These are phyloP conservation scores for Exophiala alcalophila DNA, from an alignment of 2,329 filamentous ascomycete genomes.

Conservation along the genomic window DNA sequence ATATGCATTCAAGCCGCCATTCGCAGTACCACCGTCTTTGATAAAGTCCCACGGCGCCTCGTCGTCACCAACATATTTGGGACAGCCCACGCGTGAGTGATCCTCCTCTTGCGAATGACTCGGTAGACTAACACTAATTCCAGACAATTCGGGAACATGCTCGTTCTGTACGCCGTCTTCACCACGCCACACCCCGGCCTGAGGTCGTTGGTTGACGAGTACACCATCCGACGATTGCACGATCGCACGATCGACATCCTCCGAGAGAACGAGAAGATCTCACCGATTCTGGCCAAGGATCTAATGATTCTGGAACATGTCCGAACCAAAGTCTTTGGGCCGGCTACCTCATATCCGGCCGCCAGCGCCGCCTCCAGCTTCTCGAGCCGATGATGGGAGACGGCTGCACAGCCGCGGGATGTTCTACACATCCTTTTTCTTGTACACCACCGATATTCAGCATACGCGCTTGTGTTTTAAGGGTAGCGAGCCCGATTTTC, in stretches of 20 bases:
- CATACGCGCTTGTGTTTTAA: slow-evolving; percentile 1
- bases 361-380: slow-evolving; percentile 21
- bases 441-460: slow-evolving; percentile 12
- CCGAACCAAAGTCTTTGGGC: slow-evolving; percentile 41
- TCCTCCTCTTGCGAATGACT: slow-evolving; percentile 1
- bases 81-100: slow-evolving; percentile 87
- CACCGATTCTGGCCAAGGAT: slow-evolving; percentile 71
- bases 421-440: too few species aligned
- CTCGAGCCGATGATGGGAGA: slow-evolving; percentile 18
- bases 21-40: slow-evolving; percentile 80
- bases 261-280: slow-evolving; percentile 64
- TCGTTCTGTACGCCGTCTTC: slow-evolving; percentile 82
- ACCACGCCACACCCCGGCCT: slow-evolving; percentile 58
- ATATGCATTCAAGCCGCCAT: slow-evolving; percentile 71
- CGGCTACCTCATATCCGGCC: slow-evolving; percentile 9
- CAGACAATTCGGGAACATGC: slow-evolving; percentile 94
- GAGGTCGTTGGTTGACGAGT: slow-evolving; percentile 54
- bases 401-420: too few species aligned
- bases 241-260: slow-evolving; percentile 75
- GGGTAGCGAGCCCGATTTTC: not conserved
- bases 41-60: slow-evolving; percentile 61
- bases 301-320: slow-evolving; percentile 66
- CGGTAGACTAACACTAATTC: slow-evolving; percentile 30
- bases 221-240: slow-evolving; percentile 60
- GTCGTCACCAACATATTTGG: slow-evolving; percentile 96